phyloP scores from a whole-genome alignment of 2,329 filamentous ascomycete species.

The Phaeosphaeriaceae sp. region DNA sequence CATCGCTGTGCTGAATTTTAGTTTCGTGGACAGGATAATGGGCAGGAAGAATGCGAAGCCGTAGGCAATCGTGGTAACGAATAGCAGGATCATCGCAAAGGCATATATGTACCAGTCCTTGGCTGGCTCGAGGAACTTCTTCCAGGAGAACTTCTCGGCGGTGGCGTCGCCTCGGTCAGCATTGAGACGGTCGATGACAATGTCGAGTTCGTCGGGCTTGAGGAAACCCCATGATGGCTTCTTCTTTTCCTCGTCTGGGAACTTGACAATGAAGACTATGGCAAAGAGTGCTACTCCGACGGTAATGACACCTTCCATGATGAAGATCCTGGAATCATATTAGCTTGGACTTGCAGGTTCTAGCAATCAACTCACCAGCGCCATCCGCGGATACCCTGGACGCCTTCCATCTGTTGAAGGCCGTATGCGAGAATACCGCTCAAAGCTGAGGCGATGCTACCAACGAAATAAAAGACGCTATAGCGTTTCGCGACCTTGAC shows the following conservation, averaged over 20 bases:
- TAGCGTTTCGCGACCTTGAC: constrained; percentile 31
- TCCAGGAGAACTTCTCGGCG: constrained; percentile 26
- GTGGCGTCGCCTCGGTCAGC: constrained; percentile 28
- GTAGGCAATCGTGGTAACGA: constrained; percentile 29
- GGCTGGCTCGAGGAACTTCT: constrained; percentile 27
- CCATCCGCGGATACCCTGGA: constrained; percentile 28
- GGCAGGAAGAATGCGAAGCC: constrained; percentile 32
- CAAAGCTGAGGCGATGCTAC: constrained; percentile 30
- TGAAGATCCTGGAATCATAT: constrained; percentile 27
- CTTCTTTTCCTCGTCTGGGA: constrained; percentile 27
- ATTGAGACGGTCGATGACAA: constrained; percentile 29
- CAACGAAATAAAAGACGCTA: constrained; percentile 33
- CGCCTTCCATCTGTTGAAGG: constrained; percentile 31
- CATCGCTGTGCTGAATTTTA: constrained; percentile 33
- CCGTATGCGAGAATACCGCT: constrained; percentile 32
- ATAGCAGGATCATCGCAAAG: constrained; percentile 28
- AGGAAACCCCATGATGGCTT: constrained; percentile 31
- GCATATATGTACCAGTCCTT: constrained; percentile 35
- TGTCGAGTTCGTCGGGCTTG: constrained; percentile 21
- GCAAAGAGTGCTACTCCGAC: constrained; percentile 27
- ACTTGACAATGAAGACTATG: constrained; percentile 29
- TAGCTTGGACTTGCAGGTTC: background rate
- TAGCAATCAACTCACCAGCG: constrained; percentile 16
- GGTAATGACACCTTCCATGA: constrained; percentile 33
- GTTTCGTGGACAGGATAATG: constrained; percentile 29